Percentiles rank a stretch among this genome's conserved stretches.
Evolutionary conservation across 164 flowering plant genomes (phyloP).

Genomic region (Warburgia ugandensis): DNA sequence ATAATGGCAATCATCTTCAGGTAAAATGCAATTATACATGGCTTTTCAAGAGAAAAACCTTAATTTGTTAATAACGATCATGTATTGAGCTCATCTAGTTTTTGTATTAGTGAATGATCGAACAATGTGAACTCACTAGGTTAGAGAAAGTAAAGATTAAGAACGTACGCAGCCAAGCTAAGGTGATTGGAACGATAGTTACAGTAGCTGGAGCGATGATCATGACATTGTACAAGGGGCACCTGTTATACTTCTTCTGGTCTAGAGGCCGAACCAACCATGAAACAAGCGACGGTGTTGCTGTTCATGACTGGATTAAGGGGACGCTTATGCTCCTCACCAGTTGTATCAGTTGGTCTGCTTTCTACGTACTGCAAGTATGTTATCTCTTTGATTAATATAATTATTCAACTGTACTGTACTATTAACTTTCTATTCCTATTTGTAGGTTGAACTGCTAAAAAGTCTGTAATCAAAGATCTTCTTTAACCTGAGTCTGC

Average conservation of each 20-base stretch:
- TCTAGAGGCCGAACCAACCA: constrained; percentile 18
- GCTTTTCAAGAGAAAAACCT: neutral
- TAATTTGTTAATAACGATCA: neutral
- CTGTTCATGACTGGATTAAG: constrained; percentile 32
- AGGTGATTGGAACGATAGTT: constrained; percentile 66
- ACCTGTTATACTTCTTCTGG: constrained; percentile 36
- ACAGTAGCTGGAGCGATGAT: constrained; percentile 73
- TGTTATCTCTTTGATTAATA: no score
- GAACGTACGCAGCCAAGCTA: constrained; percentile 55
- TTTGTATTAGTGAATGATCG: neutral
- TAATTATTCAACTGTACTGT: no score
- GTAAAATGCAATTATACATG: constrained; percentile 22
- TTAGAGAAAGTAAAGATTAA: constrained; percentile 60
- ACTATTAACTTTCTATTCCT: neutral
- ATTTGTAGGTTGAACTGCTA: neutral
- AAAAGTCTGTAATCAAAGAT: neutral
- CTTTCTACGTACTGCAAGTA: constrained; percentile 77
- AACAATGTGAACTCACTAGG: constrained; percentile 25
- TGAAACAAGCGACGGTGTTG: constrained; percentile 4
- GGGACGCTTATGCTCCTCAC: constrained; percentile 65
- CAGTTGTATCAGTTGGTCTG: constrained; percentile 57
- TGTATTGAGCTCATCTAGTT: no score
- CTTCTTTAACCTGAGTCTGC: no score
- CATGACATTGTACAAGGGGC: constrained; percentile 93
- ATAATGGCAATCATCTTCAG: constrained; percentile 69